phyloP scores from a whole-genome alignment of 495 filamentous ascomycete species.

The Daldinia caldariorum region DNA sequence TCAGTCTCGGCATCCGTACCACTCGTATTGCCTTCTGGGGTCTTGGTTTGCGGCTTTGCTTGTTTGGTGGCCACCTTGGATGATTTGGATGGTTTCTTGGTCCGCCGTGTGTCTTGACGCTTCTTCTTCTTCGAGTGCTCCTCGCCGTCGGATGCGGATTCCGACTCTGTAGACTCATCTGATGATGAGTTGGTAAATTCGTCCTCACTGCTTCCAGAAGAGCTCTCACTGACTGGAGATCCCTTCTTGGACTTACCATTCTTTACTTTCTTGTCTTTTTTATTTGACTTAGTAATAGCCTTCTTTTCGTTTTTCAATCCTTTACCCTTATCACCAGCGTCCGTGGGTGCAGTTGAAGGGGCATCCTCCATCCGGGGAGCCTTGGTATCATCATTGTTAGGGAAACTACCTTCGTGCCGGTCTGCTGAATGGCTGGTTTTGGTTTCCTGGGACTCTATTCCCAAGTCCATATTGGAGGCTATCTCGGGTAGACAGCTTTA shows the following conservation, averaged over 20 bases:
- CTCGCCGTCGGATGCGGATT: slow-evolving; percentile 28
- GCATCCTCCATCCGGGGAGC: slow-evolving; percentile 37
- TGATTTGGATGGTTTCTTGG: slow-evolving; percentile 51
- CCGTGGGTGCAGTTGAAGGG: slow-evolving; percentile 12
- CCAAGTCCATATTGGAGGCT: slow-evolving; percentile 35
- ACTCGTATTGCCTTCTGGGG: slow-evolving; percentile 52
- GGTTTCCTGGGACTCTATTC: slow-evolving; percentile 38
- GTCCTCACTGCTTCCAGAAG: slow-evolving; percentile 44
- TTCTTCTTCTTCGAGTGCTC: slow-evolving; percentile 57
- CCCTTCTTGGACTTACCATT: slow-evolving; percentile 54
- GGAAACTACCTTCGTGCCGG: slow-evolving; percentile 34
- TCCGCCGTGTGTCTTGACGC: slow-evolving; percentile 48
- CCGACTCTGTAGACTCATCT: slow-evolving; percentile 46
- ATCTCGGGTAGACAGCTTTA: neutral
- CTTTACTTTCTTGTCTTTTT: slow-evolving; percentile 54
- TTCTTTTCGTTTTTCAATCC: slow-evolving; percentile 50
- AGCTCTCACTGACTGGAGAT: slow-evolving; percentile 48
- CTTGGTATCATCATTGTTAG: slow-evolving; percentile 19
- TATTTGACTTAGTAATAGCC: slow-evolving; percentile 49
- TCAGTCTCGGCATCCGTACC: slow-evolving; percentile 44
- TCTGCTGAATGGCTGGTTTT: slow-evolving; percentile 34
- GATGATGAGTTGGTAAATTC: slow-evolving; percentile 46
- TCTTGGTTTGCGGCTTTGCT: slow-evolving; percentile 35
- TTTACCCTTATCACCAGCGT: slow-evolving; percentile 43
- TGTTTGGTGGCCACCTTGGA: slow-evolving; percentile 46